phyloP scores from a whole-genome alignment of 2,329 filamentous ascomycete species.

The Coniochaeta prunicola region DNA sequence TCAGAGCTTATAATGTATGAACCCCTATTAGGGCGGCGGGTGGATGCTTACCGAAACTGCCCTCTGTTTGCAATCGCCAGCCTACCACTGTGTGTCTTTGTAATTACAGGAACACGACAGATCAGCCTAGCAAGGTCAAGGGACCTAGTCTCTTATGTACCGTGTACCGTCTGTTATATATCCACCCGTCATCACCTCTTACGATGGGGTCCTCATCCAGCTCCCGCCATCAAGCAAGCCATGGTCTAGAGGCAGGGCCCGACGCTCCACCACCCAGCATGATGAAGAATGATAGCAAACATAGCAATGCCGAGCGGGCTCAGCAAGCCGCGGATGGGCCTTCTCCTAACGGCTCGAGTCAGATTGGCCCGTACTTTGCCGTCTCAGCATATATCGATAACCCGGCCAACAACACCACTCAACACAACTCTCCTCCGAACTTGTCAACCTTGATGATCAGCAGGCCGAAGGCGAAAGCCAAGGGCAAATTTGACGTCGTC shows the following conservation, averaged over 20 bases:
- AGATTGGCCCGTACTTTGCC: background rate
- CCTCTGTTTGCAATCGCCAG: too few species aligned
- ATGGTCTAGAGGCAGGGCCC: background rate
- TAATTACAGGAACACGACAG: background rate
- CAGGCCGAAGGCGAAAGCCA: background rate
- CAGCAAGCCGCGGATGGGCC: background rate
- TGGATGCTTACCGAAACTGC: background rate
- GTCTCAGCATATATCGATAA: background rate
- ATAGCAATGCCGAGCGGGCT: background rate
- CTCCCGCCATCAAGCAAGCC: background rate
- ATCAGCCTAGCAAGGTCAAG: background rate
- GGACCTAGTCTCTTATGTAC: background rate
- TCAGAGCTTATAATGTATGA: too few species aligned
- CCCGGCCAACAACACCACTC: background rate
- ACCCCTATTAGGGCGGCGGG: too few species aligned
- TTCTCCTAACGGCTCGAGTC: background rate
- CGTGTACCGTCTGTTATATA: background rate
- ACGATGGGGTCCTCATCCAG: background rate
- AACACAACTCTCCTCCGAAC: background rate
- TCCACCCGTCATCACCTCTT: background rate
- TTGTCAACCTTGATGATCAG: background rate
- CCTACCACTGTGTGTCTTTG: too few species aligned
- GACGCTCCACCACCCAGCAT: background rate
- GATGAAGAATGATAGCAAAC: background rate
- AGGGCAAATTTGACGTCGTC: conserved; percentile 4